Evolutionary conservation across 2,329 filamentous ascomycete genomes (phyloP), one percentile per base, ranked within the genome.

Genomic region (Ophiostoma ips): DNA sequence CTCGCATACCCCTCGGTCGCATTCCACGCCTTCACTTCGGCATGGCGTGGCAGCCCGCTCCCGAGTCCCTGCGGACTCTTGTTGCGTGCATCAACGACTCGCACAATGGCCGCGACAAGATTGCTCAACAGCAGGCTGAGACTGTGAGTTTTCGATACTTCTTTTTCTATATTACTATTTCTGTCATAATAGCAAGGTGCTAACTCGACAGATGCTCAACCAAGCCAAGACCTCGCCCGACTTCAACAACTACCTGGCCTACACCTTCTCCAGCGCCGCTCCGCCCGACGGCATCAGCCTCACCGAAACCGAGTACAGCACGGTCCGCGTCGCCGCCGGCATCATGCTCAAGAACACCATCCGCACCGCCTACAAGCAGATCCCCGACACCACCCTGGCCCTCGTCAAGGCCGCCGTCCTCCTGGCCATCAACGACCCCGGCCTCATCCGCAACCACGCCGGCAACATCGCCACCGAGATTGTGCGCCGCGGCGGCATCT

Each of bases 271-370:
- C 53, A 87, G 77, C 59, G 64, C 78, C 51, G 73, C 80, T 55
- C 70, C 73, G 47, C 78, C 84, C 44, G 66, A 71, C 51, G 79
- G 72, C 55, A 70, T 85, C 62, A 70, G 71, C 58, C 76, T 77
- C 58, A 76, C 73, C 48, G 61, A 71, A 57, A 62, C 74, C 56
- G 72, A 85, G 62, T 82, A 87, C 69, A 77, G 84, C 64, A 70
- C 87, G 47, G 83, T 94, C 54, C 83, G 92, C 56, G 85, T 86
- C 53, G 85, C 90, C 11, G 89, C 90, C 24, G 89, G 86, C 50
- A 81, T 96, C 61, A 92, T 95, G 79, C 75, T 98, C 57, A 98
- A 96, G 71, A 96, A 95, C 67, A 88, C 94, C 62, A 77, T 96
- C 64, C 83, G 79, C 62, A 68, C 77, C 45, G 74, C 79, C 38